These are phyloP conservation scores for Populus hybrid DNA, from an alignment of 441 rosid genomes.

Conservation along the genomic window DNA sequence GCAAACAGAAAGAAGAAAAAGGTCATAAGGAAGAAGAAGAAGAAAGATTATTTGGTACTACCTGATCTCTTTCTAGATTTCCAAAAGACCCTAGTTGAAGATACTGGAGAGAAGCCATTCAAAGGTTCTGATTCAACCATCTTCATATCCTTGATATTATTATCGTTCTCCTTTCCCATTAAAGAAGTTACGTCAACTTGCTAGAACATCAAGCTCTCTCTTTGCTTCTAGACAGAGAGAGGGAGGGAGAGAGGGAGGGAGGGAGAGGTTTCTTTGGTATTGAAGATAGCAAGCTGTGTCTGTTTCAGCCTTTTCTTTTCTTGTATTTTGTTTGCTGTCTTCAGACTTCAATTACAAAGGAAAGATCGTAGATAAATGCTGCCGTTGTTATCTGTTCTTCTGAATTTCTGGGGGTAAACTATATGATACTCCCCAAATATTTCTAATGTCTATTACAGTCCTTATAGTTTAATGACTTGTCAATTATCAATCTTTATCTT, in stretches of 20 bases:
- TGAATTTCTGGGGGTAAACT: too few species aligned
- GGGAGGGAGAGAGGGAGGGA: background rate
- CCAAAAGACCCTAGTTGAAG: conserved; percentile 68
- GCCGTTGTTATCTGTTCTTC: background rate
- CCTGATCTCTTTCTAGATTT: conserved; percentile 81
- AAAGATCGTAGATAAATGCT: background rate
- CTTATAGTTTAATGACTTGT: too few species aligned
- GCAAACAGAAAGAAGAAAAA: background rate
- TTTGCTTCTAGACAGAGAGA: background rate
- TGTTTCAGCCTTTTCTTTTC: too few species aligned
- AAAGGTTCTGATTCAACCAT: conserved; percentile 37
- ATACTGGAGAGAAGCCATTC: conserved; percentile 63
- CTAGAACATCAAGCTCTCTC: background rate
- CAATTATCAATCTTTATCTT: too few species aligned
- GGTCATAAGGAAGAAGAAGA: background rate
- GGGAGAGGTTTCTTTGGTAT: too few species aligned
- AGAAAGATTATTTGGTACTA: background rate
- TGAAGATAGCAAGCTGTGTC: too few species aligned
- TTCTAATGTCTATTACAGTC: too few species aligned
- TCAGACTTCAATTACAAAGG: background rate
- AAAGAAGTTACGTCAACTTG: background rate
- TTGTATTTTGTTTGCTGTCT: too few species aligned
- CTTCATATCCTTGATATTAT: conserved; percentile 15
- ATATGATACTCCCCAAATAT: too few species aligned
- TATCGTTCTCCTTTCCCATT: conserved; percentile 32